Conservation (phyloP, 208 protist species). For the Leptomonas pyrrhocoris region DNA sequence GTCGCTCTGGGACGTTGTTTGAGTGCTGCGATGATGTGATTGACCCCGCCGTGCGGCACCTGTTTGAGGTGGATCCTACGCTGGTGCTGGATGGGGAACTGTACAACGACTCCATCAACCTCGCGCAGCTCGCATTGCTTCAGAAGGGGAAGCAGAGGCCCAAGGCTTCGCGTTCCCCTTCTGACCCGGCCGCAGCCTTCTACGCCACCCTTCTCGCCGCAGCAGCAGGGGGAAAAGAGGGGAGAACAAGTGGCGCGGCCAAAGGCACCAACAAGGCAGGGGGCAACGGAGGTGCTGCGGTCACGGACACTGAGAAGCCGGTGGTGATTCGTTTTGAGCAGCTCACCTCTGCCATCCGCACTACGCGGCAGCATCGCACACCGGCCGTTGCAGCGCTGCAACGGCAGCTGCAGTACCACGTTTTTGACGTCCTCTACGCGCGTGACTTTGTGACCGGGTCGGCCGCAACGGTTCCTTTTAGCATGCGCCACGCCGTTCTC, state of each 20-base stretch:
- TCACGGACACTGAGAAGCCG: neutral
- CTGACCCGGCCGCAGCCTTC: conserved; percentile 4
- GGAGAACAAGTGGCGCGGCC: neutral
- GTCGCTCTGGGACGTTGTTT: conserved; percentile 82
- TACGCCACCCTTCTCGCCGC: conserved; percentile 14
- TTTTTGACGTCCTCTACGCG: conserved; percentile 87
- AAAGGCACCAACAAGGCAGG: neutral
- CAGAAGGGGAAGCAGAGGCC: neutral
- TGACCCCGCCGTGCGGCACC: conserved; percentile 54
- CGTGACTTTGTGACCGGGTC: conserved; percentile 30
- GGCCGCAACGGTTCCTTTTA: conserved; percentile 39
- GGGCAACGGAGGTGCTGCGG: neutral
- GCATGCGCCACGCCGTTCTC: conserved; percentile 52
- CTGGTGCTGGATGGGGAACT: conserved; percentile 91
- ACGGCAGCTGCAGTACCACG: conserved; percentile 76
- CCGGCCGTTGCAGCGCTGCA: conserved; percentile 66
- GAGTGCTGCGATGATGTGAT: conserved; percentile 86
- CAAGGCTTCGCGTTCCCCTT: neutral
- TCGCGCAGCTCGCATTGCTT: conserved; percentile 18
- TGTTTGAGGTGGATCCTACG: conserved; percentile 71
- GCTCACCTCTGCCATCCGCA: conserved; percentile 80
- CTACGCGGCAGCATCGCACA: conserved; percentile 58
- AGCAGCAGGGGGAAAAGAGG: too few species aligned
- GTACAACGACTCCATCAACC: conserved; percentile 77
- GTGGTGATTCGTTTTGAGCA: conserved; percentile 70